Percentiles rank a stretch among this genome's conserved stretches.
phyloP scores from a whole-genome alignment of 1,284 basidiomycete genomes.

The Tylopilus sp. region DNA sequence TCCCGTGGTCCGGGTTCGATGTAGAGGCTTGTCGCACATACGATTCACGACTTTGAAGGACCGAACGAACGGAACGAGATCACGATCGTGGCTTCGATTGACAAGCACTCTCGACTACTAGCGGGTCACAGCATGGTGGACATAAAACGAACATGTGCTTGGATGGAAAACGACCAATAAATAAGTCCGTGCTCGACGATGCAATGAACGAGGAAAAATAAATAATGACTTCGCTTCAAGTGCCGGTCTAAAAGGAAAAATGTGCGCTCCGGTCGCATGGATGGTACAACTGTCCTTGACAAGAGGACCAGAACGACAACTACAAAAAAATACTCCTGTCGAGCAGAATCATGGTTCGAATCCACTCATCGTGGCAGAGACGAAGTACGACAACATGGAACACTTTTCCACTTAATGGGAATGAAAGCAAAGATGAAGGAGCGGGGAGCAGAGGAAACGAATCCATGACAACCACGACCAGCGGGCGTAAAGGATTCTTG shows the following conservation, averaged over 20 bases:
- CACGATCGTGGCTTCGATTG: background rate
- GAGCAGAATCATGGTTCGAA: background rate
- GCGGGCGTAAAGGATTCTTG: slow-evolving; percentile 14
- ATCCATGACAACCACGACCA: slow-evolving; percentile 22
- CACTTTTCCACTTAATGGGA: slow-evolving; percentile 3
- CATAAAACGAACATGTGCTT: background rate
- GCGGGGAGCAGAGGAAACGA: background rate
- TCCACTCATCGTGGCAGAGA: background rate
- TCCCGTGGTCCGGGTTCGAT: too few relatives aligned
- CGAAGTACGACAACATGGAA: background rate
- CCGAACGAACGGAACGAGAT: too few relatives aligned
- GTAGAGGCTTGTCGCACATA: too few relatives aligned
- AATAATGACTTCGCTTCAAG: slow-evolving; percentile 2
- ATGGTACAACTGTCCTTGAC: slow-evolving; percentile 13
- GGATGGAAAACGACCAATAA: slow-evolving; percentile 9
- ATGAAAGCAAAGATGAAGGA: background rate
- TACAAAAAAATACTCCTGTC: background rate
- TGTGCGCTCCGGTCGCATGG: slow-evolving; percentile 1
- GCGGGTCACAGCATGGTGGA: background rate
- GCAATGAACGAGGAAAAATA: slow-evolving; percentile 5
- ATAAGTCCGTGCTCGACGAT: slow-evolving; percentile 25
- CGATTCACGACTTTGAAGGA: too few relatives aligned
- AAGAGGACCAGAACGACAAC: background rate
- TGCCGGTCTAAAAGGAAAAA: slow-evolving; percentile 3
- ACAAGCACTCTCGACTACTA: background rate